Evolutionary conservation across 805 yeast genomes (phyloP).

Genomic region (Metschnikowia lunata): DNA sequence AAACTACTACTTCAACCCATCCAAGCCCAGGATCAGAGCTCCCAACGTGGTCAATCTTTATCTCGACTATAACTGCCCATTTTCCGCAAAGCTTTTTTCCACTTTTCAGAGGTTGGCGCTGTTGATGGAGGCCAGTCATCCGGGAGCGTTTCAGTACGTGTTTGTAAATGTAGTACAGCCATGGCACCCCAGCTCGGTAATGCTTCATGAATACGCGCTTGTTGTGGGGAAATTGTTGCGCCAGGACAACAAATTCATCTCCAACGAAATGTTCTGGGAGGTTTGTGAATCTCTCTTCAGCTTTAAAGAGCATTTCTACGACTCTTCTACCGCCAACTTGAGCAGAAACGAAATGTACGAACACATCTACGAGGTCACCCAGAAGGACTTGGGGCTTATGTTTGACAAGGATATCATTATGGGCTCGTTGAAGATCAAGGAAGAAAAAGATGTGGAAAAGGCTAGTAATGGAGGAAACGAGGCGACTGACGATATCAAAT

Average conservation of each 20-base stretch:
- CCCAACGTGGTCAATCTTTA: conserved; percentile 56
- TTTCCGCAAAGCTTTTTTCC: conserved; percentile 58
- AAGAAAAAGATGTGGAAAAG: conserved; percentile 19
- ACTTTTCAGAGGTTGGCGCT: conserved; percentile 56
- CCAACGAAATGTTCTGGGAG: conserved; percentile 37
- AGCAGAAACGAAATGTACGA: conserved; percentile 54
- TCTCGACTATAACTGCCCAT: conserved; percentile 77
- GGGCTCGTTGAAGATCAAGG: conserved; percentile 34
- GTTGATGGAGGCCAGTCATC: conserved; percentile 38
- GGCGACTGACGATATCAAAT: conserved; percentile 61
- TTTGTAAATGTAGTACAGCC: conserved; percentile 80
- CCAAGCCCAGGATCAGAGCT: conserved; percentile 19
- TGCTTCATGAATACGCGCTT: conserved; percentile 66
- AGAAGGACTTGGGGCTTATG: conserved; percentile 25
- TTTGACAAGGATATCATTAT: conserved; percentile 28
- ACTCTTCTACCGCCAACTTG: conserved; percentile 50
- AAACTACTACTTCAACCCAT: conserved; percentile 26
- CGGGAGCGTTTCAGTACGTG: conserved; percentile 53
- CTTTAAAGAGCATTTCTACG: conserved; percentile 53
- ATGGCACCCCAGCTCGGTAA: conserved; percentile 77
- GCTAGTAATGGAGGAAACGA: conserved; percentile 53
- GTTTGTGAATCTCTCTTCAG: conserved; percentile 55
- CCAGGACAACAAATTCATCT: conserved; percentile 17
- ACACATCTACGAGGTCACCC: conserved; percentile 32
- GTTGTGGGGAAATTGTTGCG: conserved; percentile 66